A percentile compares a stretch with the other conserved stretches of the same genome.
phyloP scores from a whole-genome alignment of 208 protist species.

The Acanthamoeba rhysodes region DNA sequence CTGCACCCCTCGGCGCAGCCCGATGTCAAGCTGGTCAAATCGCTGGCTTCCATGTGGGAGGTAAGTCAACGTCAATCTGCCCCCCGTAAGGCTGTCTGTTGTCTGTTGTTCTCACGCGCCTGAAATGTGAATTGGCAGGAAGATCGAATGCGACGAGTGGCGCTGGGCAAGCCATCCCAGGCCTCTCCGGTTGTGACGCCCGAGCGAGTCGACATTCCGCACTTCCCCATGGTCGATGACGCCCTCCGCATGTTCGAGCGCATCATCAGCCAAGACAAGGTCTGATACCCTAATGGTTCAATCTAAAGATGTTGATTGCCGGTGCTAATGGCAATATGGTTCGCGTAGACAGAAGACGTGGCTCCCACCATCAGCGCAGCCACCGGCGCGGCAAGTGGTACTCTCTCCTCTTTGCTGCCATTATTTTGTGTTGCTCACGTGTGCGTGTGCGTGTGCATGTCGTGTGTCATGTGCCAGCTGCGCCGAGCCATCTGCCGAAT shows the following conservation, averaged over 20 bases:
- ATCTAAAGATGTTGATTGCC: no score
- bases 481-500: not conserved
- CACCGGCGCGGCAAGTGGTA: not conserved
- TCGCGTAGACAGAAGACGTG: not conserved
- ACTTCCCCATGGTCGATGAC: slow-evolving; percentile 37
- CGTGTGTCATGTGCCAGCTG: not conserved
- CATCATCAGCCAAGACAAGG: slow-evolving; percentile 76
- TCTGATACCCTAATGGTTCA: not conserved
- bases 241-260: not conserved
- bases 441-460: not conserved
- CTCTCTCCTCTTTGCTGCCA: not conserved
- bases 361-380: not conserved
- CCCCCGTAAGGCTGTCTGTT: no score
- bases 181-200: slow-evolving; percentile 5
- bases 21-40: slow-evolving; percentile 57
- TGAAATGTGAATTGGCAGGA: not conserved
- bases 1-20: not conserved
- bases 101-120: no score
- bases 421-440: no score
- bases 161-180: slow-evolving; percentile 20
- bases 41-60: slow-evolving; percentile 73
- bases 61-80: no score
- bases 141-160: slow-evolving; percentile 7
- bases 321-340: not conserved
- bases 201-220: not conserved